These are phyloP conservation scores for Tetraselmis chui DNA, from an alignment of 139 green algal genomes.

Conservation along the genomic window DNA sequence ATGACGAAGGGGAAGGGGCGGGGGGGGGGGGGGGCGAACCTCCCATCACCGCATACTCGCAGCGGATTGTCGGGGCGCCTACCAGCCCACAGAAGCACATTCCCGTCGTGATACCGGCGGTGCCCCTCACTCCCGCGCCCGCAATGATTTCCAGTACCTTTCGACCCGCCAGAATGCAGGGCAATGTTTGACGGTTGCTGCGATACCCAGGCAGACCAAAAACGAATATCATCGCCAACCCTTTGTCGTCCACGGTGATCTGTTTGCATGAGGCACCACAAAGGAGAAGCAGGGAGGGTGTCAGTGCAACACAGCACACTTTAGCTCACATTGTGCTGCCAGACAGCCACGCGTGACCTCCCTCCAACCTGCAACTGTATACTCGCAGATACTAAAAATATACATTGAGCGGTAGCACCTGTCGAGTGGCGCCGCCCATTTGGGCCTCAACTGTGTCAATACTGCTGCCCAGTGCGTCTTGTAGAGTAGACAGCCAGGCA, in stretches of 20 bases:
- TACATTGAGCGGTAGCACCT: too few relatives aligned
- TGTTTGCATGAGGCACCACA: too few relatives aligned
- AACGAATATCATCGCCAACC: background rate
- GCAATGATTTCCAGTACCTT: background rate
- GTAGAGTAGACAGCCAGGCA: background rate
- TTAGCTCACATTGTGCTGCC: too few relatives aligned
- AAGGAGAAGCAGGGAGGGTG: too few relatives aligned
- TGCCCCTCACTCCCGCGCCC: background rate
- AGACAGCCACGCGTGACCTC: too few relatives aligned
- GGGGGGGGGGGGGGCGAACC: too few relatives aligned
- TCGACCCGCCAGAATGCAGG: background rate
- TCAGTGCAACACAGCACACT: too few relatives aligned
- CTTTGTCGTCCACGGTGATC: background rate
- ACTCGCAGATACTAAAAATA: too few relatives aligned
- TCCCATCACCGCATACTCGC: background rate
- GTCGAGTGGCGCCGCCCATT: background rate
- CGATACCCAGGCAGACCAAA: background rate
- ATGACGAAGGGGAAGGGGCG: too few relatives aligned
- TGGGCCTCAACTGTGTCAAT: background rate
- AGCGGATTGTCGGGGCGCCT: background rate
- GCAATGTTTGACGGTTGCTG: background rate
- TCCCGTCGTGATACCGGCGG: background rate
- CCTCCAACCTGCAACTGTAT: too few relatives aligned
- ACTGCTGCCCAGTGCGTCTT: background rate
- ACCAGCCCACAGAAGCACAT: background rate